A percentile compares a stretch with the other conserved stretches of the same genome.
phyloP scores from a whole-genome alignment of 495 filamentous ascomycete species.

The Bathelium albidoporum region DNA sequence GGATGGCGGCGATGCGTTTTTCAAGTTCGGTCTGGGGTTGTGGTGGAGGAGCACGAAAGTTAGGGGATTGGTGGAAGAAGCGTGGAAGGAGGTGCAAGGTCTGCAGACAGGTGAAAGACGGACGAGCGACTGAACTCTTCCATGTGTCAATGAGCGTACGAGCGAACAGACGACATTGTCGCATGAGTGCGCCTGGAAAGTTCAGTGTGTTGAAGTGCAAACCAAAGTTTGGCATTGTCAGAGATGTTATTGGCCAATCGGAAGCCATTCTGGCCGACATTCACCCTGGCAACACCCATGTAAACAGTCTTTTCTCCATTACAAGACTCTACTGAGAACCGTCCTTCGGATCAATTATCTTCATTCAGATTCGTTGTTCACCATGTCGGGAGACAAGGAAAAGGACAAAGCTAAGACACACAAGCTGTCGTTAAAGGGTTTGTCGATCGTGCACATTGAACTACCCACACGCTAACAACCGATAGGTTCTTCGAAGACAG shows the following conservation, averaged over 20 bases:
- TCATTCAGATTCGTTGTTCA: neutral
- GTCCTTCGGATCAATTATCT: neutral
- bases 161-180: conserved; percentile 21
- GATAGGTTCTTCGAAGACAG: conserved; percentile 68
- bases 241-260: neutral
- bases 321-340: neutral
- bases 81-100: neutral
- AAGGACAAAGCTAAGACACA: conserved; percentile 89
- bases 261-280: neutral
- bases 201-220: neutral
- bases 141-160: conserved; percentile 13
- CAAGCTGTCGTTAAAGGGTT: conserved; percentile 86
- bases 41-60: conserved; percentile 34
- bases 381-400: conserved; percentile 20
- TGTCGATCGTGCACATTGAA: conserved; percentile 9
- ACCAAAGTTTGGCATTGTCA: neutral
- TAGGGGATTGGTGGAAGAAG: conserved; percentile 2
- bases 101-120: neutral
- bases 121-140: neutral
- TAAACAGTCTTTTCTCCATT: neutral
- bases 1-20: conserved; percentile 72
- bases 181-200: conserved; percentile 13
- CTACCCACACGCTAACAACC: conserved; percentile 1
- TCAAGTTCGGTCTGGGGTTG: conserved; percentile 52
- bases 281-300: neutral